Percentiles rank a stretch among this genome's conserved stretches.
phyloP scores from a whole-genome alignment of 768 basidiomycete species.

The Myochromella boudieri region DNA sequence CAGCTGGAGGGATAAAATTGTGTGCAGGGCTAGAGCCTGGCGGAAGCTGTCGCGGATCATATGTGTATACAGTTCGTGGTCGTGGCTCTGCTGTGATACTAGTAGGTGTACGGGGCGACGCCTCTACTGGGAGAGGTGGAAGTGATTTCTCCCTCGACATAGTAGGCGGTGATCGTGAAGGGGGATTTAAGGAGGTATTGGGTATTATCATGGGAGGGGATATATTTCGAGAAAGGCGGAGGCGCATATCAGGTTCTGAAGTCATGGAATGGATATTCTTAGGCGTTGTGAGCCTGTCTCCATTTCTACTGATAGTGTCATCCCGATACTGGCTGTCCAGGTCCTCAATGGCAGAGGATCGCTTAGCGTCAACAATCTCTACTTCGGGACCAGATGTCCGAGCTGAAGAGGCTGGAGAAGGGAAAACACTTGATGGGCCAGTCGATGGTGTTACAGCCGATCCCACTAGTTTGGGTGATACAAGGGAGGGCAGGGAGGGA shows the following conservation, averaged over 20 bases:
- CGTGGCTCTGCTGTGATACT: conserved; percentile 39
- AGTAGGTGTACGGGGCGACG: conserved; percentile 38
- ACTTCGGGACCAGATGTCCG: conserved; percentile 60
- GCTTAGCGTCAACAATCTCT: conserved; percentile 44
- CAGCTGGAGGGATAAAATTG: conserved; percentile 60
- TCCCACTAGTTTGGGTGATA: conserved; percentile 50
- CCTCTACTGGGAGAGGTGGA: conserved; percentile 68
- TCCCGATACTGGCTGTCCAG: conserved; percentile 35
- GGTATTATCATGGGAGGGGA: conserved; percentile 28
- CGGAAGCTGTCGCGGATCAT: conserved; percentile 52
- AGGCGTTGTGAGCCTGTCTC: conserved; percentile 22
- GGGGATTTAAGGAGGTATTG: conserved; percentile 17
- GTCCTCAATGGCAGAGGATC: conserved; percentile 45
- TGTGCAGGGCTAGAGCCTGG: conserved; percentile 42
- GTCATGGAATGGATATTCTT: conserved; percentile 52
- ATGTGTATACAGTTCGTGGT: conserved; percentile 66
- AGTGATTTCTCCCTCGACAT: conserved; percentile 69
- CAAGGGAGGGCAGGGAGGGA: conserved; percentile 62
- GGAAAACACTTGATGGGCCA: conserved; percentile 71
- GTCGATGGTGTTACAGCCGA: conserved; percentile 69
- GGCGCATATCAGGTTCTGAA: conserved; percentile 66
- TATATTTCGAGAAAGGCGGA: conserved; percentile 33
- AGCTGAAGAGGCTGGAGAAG: conserved; percentile 76
- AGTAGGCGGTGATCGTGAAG: conserved; percentile 16
- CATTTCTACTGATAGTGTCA: conserved; percentile 31